Evolutionary conservation across 441 rosid genomes (phyloP).

Genomic region (Viola pubescens): DNA sequence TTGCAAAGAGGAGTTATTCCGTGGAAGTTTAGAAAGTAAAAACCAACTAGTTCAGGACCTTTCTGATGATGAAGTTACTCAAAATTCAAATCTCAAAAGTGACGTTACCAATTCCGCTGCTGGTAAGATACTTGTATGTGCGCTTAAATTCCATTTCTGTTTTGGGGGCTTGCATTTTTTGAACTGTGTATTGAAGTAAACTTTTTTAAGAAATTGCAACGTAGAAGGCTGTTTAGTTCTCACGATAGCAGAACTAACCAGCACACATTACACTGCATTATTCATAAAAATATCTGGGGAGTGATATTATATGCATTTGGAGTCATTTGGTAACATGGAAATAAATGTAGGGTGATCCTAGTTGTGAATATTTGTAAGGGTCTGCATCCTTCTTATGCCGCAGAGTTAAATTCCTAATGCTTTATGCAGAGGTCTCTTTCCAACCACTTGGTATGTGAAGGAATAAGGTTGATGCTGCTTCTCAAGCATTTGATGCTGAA

Average conservation of each 20-base stretch:
- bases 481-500: constrained; percentile 53
- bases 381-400: constrained; percentile 6
- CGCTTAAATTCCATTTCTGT: background rate
- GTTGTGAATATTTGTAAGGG: constrained; percentile 1
- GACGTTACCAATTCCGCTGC: constrained; percentile 29
- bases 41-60: constrained; percentile 25
- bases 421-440: constrained; percentile 61
- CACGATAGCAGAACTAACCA: too few species aligned
- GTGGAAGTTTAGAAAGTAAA: constrained; percentile 22
- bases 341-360: background rate
- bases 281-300: too few species aligned
- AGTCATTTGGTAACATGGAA: background rate
- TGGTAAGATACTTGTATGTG: constrained; percentile 43
- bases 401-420: constrained; percentile 19
- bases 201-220: background rate
- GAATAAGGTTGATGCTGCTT: constrained; percentile 60
- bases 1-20: constrained; percentile 27
- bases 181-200: background rate
- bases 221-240: background rate
- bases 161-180: background rate
- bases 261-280: too few species aligned
- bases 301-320: background rate
- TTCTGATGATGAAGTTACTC: constrained; percentile 20
- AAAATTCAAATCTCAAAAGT: constrained; percentile 25
- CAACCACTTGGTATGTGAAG: constrained; percentile 45